Base-by-base conservation (phyloP, 306 rosid species). In the Vicia sativa region DNA sequence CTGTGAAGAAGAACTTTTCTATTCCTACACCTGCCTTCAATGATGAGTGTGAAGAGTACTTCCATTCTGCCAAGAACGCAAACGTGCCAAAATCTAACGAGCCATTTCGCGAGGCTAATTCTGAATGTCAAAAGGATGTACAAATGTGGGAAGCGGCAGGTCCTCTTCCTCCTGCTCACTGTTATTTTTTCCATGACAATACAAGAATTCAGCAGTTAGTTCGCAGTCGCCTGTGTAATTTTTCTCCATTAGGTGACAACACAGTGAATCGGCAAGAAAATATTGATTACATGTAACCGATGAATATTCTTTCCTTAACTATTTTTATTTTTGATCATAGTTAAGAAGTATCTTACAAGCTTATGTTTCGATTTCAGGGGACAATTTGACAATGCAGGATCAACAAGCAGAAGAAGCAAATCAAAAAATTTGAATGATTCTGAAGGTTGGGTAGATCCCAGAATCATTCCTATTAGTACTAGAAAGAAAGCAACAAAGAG, bases 1-100 rank as follows among this genome's bases (percentile, higher is more conserved):
- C 88, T 2, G 50, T 66, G 60, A 86, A 77, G 84, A 75, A 67
- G 82, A 75, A 58, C 44, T 70, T 72, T 81, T 73, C 75, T 9
- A 76, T 86, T 72, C 87, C 93, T 11, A 93, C 98, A 12, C 98
- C 98, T 10, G 93, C 89, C 12, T 77, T 93, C 31, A 86, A 90
- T 67, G 93, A 89, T 82, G 19, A 86, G 4, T 93, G 78, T 70
- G 82, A 83, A 60, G 96, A 90, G 62, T 90, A 87, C 74, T 85
- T 83, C 29, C 72, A 8, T 45, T 80, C 87, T 38, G 39, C 68
- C 56, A 86, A 81, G 63, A 38, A 76, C 55, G 81, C 65, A 25
- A 76, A 71, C 56, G 69, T 31, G 9, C 71, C 61, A 15, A 70
- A 80, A 46, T 62, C 70, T 13, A 56, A 38, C 15, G 65, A 44